phyloP scores from a whole-genome alignment of 345 rosid species.

The Boechera retrofracta region DNA sequence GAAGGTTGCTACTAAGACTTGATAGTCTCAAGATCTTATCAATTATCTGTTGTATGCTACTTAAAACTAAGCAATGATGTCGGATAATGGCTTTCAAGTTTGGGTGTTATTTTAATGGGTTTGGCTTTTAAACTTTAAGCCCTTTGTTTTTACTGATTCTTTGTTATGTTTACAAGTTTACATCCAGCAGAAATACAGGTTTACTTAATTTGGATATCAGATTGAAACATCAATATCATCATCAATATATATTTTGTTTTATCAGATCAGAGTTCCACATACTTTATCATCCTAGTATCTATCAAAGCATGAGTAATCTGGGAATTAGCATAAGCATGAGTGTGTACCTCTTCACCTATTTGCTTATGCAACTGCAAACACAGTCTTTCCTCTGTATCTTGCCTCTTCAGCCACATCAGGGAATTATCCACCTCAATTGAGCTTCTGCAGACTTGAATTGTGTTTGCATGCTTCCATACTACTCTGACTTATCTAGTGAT shows the following conservation, averaged over 20 bases:
- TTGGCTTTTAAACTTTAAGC: constrained; percentile 24
- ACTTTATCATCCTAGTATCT: constrained; percentile 32
- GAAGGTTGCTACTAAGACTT: constrained; percentile 29
- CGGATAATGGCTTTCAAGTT: background rate
- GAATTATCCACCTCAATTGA: constrained; percentile 3
- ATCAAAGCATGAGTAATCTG: constrained; percentile 26
- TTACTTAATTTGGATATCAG: background rate
- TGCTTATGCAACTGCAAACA: constrained; percentile 14
- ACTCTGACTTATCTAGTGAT: constrained; percentile 50
- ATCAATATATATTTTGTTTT: background rate
- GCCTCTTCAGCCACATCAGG: constrained; percentile 23
- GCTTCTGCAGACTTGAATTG: constrained; percentile 13
- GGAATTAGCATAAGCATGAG: constrained; percentile 11
- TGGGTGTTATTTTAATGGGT: constrained; percentile 15
- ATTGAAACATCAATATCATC: constrained; percentile 14
- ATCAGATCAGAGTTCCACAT: constrained; percentile 35
- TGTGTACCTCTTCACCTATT: constrained; percentile 32
- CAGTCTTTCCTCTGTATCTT: constrained; percentile 21
- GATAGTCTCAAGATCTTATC: constrained; percentile 22
- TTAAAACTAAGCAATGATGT: constrained; percentile 30
- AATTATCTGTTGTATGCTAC: constrained; percentile 4
- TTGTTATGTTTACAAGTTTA: background rate
- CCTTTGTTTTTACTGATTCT: constrained; percentile 3
- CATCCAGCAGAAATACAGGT: constrained; percentile 5
- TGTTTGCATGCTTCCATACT: constrained; percentile 9